Evolutionary conservation across 2,329 filamentous ascomycete species (phyloP), one percentile per base, ranked within the genome.

Genomic region (Ceratocystis destructans): DNA sequence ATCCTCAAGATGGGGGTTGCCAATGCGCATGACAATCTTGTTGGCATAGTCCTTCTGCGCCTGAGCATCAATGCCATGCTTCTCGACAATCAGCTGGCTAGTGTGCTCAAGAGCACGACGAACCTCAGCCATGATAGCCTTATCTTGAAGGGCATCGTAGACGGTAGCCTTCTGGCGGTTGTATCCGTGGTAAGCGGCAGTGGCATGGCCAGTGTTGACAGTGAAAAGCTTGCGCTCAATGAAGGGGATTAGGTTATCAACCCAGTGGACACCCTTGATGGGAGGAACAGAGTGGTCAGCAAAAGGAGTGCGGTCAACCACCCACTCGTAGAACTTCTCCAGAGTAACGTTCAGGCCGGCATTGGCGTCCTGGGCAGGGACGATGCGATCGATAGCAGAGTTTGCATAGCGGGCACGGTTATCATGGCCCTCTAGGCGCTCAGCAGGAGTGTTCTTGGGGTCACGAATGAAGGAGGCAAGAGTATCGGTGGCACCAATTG

Each of bases 201-300:
- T 96, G 68, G 94, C 94, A 75, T 99, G 94, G 66, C 91, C 89
- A 25, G 94, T 99, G 84, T 99, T 99, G 83, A 99, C 93, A 25
- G 94, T 99, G 82, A 92, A 99, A 70, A 99, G 87, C 84, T 99
- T 99, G 77, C 94, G 92, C 85, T 99, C 94, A 73, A 99, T 97
- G 80, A 93, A 99, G 67, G 94, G 94, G 74, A 87, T 83, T 37
- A 99, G 85, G 78, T 97, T 83, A 70, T 90, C 86, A 68, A 97
- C 94, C 85, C 90, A 96, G 79, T 96, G 89, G 75, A 97, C 87
- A 68, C 92, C 93, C 70, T 94, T 77, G 73, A 99, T 93, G 20
- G 83, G 77, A 5, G 91, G 92, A 71, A 84, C 82, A 65, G 82
- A 80, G 69, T 82, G 79, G 69, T 87, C 83, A 70, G 86, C 82